phyloP scores from a whole-genome alignment of 768 basidiomycete species.

The Paxillus involutus region DNA sequence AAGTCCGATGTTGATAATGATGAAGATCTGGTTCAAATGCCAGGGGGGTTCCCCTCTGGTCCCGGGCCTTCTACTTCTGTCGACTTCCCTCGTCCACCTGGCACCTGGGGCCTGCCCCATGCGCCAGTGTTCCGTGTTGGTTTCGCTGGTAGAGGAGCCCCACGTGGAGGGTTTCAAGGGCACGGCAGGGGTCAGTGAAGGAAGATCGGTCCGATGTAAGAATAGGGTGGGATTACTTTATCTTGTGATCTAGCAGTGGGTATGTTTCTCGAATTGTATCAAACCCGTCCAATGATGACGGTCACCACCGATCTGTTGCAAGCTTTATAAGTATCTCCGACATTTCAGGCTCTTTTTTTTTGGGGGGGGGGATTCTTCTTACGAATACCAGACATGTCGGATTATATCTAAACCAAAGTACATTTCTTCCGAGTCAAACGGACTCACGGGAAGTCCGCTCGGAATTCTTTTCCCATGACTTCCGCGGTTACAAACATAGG shows the following conservation, averaged over 20 bases:
- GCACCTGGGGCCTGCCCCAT: slow-evolving; percentile 16
- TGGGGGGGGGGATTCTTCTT: too few species aligned
- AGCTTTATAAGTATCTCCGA: too few species aligned
- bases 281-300: too few species aligned
- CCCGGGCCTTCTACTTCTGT: slow-evolving; percentile 12
- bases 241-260: background rate
- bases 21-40: slow-evolving; percentile 26
- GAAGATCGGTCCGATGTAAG: slow-evolving; percentile 5
- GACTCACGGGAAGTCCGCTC: background rate
- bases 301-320: too few species aligned
- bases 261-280: background rate
- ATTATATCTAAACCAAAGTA: too few species aligned
- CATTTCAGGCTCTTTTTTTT: too few species aligned
- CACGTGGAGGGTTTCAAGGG: slow-evolving; percentile 23
- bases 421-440: too few species aligned
- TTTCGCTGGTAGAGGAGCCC: slow-evolving; percentile 53
- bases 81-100: slow-evolving; percentile 7
- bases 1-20: slow-evolving; percentile 39
- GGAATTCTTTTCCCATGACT: background rate
- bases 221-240: background rate
- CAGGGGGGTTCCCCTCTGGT: slow-evolving; percentile 33
- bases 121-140: slow-evolving; percentile 50
- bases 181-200: slow-evolving; percentile 15
- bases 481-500: slow-evolving; percentile 1
- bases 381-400: too few species aligned